Base-by-base conservation (phyloP, 768 basidiomycete genomes). In the Hypsizygus marmoreus region DNA sequence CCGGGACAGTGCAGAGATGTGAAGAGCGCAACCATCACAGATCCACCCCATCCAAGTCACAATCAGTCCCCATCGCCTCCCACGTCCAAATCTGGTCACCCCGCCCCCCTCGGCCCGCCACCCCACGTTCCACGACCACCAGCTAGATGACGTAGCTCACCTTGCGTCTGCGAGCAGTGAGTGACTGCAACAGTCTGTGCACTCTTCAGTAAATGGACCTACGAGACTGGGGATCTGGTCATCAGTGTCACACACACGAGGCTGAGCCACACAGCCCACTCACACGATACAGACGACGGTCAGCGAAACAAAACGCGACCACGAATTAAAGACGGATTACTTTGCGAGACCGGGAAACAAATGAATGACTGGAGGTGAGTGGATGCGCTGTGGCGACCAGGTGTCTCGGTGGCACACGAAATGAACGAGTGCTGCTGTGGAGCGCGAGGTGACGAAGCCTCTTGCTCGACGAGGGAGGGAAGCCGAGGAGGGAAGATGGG, bases 321-420 rank as follows among this genome's bases (percentile, higher is more conserved):
- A 44, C 35, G 39, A 53, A 61, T 59, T 61, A 61, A 58, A 57
- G 47, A 51, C 54, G 58, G 51, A 65, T 61, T 65, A 69, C 56
- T 64, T 56, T 58, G 55, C 58, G 62, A 52, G 62, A 58, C 53
- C 54, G 40, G 50, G 56, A 59, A 66, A 63, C 61, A 74, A 76
- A 76, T 56, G 73, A 76, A 63, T 70, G 74, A 76, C 73, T 74
- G 66, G 53, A 61, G 68, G 72, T 74, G 71, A 74, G 72, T 65
- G 60, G 59, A 39, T 50, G 60, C 68, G 58, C 54, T 53, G 29
- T 48, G 45, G 43, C 46, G 53, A 45, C 46, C 50, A 38, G 33
- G 34, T 41, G 35, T 43, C 40, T 31, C 40, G 32, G 50, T 61
- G 57, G 67, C 71, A 54, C 76, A 77, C 76, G 75, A 75, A 79